A percentile compares a stretch with the other conserved stretches of the same genome.
phyloP scores from a whole-genome alignment of 2,329 filamentous ascomycete species.

The Calonectria ilicicola region DNA sequence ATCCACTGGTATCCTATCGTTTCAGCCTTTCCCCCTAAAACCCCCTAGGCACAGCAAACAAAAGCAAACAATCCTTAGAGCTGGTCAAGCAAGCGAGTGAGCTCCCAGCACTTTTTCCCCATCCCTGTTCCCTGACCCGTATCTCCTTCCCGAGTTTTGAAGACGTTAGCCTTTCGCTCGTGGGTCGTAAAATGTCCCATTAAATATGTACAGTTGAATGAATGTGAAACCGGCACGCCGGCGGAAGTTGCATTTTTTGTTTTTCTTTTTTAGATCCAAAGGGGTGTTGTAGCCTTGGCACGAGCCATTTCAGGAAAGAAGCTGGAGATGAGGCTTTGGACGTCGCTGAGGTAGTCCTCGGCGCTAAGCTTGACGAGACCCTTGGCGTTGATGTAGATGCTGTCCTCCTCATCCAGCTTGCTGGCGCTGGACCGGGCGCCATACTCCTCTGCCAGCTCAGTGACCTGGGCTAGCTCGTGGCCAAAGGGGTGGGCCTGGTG shows the following conservation, averaged over 20 bases:
- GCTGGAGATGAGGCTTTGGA: constrained; percentile 74
- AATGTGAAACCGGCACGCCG: constrained; percentile 30
- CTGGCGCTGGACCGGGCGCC: constrained; percentile 67
- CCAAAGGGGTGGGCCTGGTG: constrained; percentile 86
- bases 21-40: constrained; percentile 24
- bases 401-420: constrained; percentile 73
- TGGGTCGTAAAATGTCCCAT: constrained; percentile 41
- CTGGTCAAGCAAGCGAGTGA: constrained; percentile 23
- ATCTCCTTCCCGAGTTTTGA: constrained; percentile 30
- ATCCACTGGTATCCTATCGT: constrained; percentile 34
- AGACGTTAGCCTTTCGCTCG: constrained; percentile 29
- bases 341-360: constrained; percentile 86
- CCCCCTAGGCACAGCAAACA: constrained; percentile 31
- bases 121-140: constrained; percentile 25
- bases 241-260: constrained; percentile 16
- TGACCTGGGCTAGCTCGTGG: constrained; percentile 89
- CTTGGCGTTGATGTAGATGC: constrained; percentile 74
- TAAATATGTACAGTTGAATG: constrained; percentile 50
- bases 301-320: constrained; percentile 63
- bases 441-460: constrained; percentile 93
- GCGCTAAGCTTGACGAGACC: constrained; percentile 81
- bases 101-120: constrained; percentile 29
- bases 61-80: constrained; percentile 21
- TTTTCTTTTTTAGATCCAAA: constrained; percentile 71
- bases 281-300: constrained; percentile 47